A percentile compares a stretch with the other conserved stretches of the same genome.
These are phyloP conservation scores for Microbotryum saponariae DNA, from an alignment of 1,284 basidiomycete species.

Conservation along the genomic window DNA sequence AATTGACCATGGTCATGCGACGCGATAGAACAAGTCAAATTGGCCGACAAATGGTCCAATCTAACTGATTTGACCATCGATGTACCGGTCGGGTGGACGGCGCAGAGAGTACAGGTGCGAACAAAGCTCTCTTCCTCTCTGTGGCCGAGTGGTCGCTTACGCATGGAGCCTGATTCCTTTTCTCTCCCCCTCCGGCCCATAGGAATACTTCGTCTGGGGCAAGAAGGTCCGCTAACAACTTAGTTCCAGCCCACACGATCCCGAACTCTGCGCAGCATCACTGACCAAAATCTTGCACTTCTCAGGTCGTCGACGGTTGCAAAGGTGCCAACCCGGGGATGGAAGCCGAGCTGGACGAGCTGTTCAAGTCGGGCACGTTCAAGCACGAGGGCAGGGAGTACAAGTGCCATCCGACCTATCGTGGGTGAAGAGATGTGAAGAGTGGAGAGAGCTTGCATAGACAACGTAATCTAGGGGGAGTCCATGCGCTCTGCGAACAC, in stretches of 20 bases:
- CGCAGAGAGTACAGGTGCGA: constrained; percentile 15
- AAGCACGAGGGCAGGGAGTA: constrained; percentile 9
- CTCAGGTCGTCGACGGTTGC: constrained; percentile 35
- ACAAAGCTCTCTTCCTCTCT: background rate
- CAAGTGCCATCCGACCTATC: constrained; percentile 18
- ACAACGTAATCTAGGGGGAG: too few species aligned
- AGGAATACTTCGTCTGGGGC: constrained; percentile 40
- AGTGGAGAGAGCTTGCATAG: background rate
- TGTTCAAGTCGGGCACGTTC: constrained; percentile 34
- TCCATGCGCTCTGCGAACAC: too few species aligned
- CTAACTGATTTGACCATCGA: constrained; percentile 43
- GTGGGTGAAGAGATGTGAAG: background rate
- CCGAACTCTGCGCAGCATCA: too few species aligned
- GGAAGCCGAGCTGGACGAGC: constrained; percentile 36
- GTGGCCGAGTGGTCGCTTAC: too few species aligned
- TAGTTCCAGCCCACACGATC: background rate
- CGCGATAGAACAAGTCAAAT: constrained; percentile 34
- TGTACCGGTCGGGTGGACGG: constrained; percentile 36
- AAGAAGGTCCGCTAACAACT: constrained; percentile 43
- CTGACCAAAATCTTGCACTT: background rate
- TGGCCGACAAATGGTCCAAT: constrained; percentile 46
- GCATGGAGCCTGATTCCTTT: too few species aligned
- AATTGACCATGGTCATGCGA: too few species aligned
- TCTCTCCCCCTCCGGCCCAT: background rate
- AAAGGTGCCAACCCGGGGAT: constrained; percentile 39